Conservation (phyloP, 2,329 filamentous ascomycete genomes). For the Sclerotinia glacialis region DNA sequence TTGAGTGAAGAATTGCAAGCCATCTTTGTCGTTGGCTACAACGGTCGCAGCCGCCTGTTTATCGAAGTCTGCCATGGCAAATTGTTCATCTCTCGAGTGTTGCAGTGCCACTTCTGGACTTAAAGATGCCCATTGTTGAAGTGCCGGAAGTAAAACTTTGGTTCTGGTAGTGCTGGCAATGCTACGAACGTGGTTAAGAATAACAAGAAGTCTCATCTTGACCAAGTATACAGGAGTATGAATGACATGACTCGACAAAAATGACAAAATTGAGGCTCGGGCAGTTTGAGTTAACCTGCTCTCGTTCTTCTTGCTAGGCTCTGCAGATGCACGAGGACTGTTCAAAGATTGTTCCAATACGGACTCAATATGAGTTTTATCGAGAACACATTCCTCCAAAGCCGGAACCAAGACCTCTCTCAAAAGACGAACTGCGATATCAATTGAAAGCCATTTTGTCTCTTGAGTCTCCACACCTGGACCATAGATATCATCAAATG, state of each 20-base stretch:
- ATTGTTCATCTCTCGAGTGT: slow-evolving; percentile 48
- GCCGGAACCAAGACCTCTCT: slow-evolving; percentile 66
- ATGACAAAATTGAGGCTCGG: slow-evolving; percentile 64
- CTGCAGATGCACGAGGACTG: slow-evolving; percentile 45
- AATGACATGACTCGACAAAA: slow-evolving; percentile 70
- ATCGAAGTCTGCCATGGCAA: slow-evolving; percentile 50
- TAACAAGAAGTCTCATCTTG: slow-evolving; percentile 68
- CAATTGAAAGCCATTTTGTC: slow-evolving; percentile 56
- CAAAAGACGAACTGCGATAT: slow-evolving; percentile 60
- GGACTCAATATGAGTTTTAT: slow-evolving; percentile 66
- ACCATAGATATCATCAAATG: slow-evolving; percentile 63
- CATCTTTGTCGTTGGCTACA: slow-evolving; percentile 55
- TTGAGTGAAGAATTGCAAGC: slow-evolving; percentile 52
- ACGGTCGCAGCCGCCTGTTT: slow-evolving; percentile 52
- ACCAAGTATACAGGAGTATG: slow-evolving; percentile 65
- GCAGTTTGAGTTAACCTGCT: slow-evolving; percentile 53
- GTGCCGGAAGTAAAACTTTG: slow-evolving; percentile 70
- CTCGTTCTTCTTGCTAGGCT: slow-evolving; percentile 47
- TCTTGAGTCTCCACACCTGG: slow-evolving; percentile 46
- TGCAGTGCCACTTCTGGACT: slow-evolving; percentile 49
- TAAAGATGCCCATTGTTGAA: slow-evolving; percentile 66
- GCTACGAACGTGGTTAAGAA: slow-evolving; percentile 70
- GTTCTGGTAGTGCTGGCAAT: slow-evolving; percentile 68
- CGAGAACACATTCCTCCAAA: slow-evolving; percentile 83
- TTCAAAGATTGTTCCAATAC: slow-evolving; percentile 61